Conservation (phyloP, 441 rosid genomes). For the Mallotus japonicus region DNA sequence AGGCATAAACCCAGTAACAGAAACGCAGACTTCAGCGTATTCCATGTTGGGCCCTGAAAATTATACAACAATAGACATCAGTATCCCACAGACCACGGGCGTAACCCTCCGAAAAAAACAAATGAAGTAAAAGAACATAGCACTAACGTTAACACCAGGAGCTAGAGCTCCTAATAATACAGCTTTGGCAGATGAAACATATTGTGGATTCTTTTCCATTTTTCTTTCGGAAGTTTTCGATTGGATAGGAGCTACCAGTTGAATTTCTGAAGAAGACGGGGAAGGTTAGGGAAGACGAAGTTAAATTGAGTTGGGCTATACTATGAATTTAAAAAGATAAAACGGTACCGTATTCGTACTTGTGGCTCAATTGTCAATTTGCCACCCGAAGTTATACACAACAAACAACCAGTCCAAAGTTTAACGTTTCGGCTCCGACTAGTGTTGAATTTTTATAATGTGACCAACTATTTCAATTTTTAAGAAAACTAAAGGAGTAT, state of each 20-base stretch:
- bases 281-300: background rate
- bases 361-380: no score
- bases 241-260: constrained; percentile 9
- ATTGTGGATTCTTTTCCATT: constrained; percentile 34
- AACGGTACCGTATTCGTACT: no score
- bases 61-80: constrained; percentile 16
- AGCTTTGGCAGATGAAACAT: constrained; percentile 68
- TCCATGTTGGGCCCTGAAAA: constrained; percentile 86
- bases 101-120: no score
- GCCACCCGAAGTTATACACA: no score
- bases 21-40: constrained; percentile 65
- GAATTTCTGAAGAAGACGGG: background rate
- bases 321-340: background rate
- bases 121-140: background rate
- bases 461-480: no score
- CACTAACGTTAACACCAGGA: constrained; percentile 83
- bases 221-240: background rate
- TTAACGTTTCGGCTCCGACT: no score
- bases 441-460: no score
- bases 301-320: background rate
- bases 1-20: constrained; percentile 65
- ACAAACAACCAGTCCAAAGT: no score
- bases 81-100: no score
- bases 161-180: constrained; percentile 84
- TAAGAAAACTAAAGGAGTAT: no score